Conservation (phyloP, 2,329 filamentous ascomycete genomes). For the Pseudocercospora cruenta region DNA sequence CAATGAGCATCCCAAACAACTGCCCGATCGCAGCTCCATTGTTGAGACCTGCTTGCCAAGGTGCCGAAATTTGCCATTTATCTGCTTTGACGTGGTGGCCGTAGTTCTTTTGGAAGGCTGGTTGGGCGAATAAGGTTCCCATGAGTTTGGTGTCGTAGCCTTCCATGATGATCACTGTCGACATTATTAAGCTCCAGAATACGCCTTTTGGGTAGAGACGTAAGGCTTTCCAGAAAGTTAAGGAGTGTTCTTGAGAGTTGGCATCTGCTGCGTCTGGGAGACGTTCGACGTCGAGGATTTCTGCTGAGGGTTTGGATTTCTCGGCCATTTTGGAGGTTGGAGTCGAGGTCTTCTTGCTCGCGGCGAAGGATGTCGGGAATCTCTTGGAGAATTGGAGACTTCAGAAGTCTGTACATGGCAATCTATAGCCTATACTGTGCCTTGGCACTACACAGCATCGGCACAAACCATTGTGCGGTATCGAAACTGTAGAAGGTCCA, state of each 20-base stretch:
- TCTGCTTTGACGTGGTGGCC: conserved; percentile 34
- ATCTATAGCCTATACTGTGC: too few species aligned
- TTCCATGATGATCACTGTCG: conserved; percentile 52
- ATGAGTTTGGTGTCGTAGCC: conserved; percentile 57
- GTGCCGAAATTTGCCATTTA: conserved; percentile 54
- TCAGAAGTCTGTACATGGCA: too few species aligned
- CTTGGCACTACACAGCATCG: too few species aligned
- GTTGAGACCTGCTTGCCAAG: conserved; percentile 61
- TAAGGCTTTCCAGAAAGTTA: not conserved
- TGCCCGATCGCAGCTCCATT: conserved; percentile 57
- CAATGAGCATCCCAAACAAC: conserved; percentile 68
- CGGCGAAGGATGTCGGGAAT: too few species aligned
- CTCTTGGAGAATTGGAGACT: too few species aligned
- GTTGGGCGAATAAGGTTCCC: conserved; percentile 39
- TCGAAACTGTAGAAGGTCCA: too few species aligned
- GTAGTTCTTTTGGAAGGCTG: conserved; percentile 42
- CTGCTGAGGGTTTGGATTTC: not conserved
- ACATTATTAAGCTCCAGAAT: conserved; percentile 9
- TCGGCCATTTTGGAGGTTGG: too few species aligned
- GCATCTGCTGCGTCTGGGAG: conserved; percentile 1
- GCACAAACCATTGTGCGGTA: too few species aligned
- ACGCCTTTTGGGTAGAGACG: conserved; percentile 10
- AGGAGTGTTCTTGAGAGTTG: conserved; percentile 1
- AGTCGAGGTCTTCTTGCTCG: too few species aligned
- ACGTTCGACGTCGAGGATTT: not conserved